Evolutionary conservation across 2,329 filamentous ascomycete species (phyloP).

Genomic region (Zasmidium angulare): DNA sequence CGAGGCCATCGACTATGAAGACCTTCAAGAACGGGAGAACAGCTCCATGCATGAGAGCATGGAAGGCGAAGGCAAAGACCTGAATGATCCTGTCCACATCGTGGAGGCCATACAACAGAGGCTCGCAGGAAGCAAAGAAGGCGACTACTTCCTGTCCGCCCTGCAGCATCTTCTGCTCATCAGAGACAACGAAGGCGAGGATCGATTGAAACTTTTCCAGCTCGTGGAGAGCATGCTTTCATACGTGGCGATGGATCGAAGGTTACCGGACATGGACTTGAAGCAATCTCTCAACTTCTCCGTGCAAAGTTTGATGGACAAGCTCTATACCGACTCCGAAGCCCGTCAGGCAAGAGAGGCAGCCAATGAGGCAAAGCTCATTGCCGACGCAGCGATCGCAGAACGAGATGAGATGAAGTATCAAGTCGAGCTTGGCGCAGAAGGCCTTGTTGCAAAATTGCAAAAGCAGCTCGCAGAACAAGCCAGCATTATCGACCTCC

Average conservation of each 20-base stretch:
- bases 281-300: slow-evolving; percentile 98
- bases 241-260: slow-evolving; percentile 96
- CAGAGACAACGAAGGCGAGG: slow-evolving; percentile 85
- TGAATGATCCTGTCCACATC: slow-evolving; percentile 90
- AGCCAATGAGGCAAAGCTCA: slow-evolving; percentile 82
- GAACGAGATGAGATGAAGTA: slow-evolving; percentile 94
- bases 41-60: slow-evolving; percentile 86
- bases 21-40: slow-evolving; percentile 87
- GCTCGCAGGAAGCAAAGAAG: slow-evolving; percentile 76
- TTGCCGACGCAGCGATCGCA: slow-evolving; percentile 92
- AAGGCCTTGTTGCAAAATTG: slow-evolving; percentile 87
- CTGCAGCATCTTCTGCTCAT: slow-evolving; percentile 94
- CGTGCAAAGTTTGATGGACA: slow-evolving; percentile 91
- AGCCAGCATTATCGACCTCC: slow-evolving; percentile 82
- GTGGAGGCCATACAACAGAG: slow-evolving; percentile 88
- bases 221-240: slow-evolving; percentile 98
- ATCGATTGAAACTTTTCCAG: slow-evolving; percentile 92
- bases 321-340: slow-evolving; percentile 94
- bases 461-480: slow-evolving; percentile 96
- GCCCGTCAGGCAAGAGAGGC: slow-evolving; percentile 90
- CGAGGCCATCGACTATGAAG: slow-evolving; percentile 97
- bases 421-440: slow-evolving; percentile 84
- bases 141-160: slow-evolving; percentile 94
- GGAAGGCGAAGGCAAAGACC: slow-evolving; percentile 83
- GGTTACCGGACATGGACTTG: slow-evolving; percentile 93